Conservation (phyloP, 129 eudicot genomes). For the Centrapalus pauciflorus region DNA sequence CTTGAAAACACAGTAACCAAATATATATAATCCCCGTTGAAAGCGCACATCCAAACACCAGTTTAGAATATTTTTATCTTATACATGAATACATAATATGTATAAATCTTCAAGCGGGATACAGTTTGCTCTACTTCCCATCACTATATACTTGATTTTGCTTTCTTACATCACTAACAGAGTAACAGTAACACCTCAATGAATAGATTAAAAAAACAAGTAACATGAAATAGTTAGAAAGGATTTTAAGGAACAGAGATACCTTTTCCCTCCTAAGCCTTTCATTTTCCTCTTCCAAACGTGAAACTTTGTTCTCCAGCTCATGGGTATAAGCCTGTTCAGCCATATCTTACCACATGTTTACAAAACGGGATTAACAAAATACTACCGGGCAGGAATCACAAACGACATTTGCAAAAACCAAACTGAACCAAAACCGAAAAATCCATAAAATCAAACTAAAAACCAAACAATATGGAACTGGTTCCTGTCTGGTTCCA, state of each 20-base stretch:
- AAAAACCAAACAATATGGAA: too few species aligned
- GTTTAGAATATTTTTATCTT: too few species aligned
- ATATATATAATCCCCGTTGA: too few species aligned
- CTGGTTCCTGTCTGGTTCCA: too few species aligned
- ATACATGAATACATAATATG: too few species aligned
- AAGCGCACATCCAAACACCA: too few species aligned
- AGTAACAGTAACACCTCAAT: not conserved
- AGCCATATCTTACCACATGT: constrained; percentile 13
- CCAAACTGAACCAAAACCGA: too few species aligned
- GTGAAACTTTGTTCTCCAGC: constrained; percentile 87
- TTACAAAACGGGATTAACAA: not conserved
- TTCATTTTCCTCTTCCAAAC: constrained; percentile 90
- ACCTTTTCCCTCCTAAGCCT: constrained; percentile 78
- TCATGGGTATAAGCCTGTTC: constrained; percentile 91
- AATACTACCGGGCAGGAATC: not conserved
- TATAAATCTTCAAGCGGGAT: too few species aligned
- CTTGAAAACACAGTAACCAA: too few species aligned
- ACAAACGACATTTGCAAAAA: not conserved
- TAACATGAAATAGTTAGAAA: constrained; percentile 4
- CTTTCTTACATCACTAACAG: not conserved
- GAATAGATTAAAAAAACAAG: not conserved
- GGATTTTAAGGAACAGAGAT: constrained; percentile 3
- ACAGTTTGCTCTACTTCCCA: too few species aligned
- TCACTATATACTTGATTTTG: too few species aligned
- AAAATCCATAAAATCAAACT: too few species aligned